These are phyloP conservation scores for Fragaria vesca DNA, from an alignment of 306 rosid genomes.

Conservation along the genomic window DNA sequence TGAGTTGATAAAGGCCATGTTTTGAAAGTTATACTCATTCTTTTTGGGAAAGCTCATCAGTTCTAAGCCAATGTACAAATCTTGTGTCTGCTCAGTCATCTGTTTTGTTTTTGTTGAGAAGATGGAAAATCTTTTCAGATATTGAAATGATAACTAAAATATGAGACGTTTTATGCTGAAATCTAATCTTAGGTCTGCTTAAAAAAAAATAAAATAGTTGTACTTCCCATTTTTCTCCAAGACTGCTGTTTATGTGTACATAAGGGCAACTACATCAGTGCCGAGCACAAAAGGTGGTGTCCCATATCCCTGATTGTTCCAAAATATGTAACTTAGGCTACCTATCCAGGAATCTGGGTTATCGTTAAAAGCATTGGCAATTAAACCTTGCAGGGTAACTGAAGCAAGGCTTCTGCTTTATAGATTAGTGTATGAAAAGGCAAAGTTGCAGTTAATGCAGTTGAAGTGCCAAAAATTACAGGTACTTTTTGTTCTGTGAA, in stretches of 20 bases:
- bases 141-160: too few species aligned
- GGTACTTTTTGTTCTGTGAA: slow-evolving; percentile 32
- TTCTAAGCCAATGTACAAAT: too few species aligned
- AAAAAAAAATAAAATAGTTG: background rate
- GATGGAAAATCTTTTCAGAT: too few species aligned
- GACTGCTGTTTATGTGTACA: slow-evolving; percentile 35
- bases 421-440: slow-evolving; percentile 58
- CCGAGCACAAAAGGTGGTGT: slow-evolving; percentile 60
- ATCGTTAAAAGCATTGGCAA: slow-evolving; percentile 20
- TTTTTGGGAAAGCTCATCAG: too few species aligned
- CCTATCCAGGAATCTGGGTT: slow-evolving; percentile 22
- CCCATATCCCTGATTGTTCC: slow-evolving; percentile 15
- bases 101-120: too few species aligned
- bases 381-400: slow-evolving; percentile 49
- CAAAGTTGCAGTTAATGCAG: slow-evolving; percentile 60
- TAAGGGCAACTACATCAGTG: slow-evolving; percentile 35
- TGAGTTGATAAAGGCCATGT: too few species aligned
- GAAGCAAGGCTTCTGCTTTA: slow-evolving; percentile 55
- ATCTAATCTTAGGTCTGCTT: too few species aligned
- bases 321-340: slow-evolving; percentile 18
- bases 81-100: too few species aligned
- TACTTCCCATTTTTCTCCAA: slow-evolving; percentile 24
- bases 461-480: slow-evolving; percentile 54
- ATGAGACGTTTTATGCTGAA: too few species aligned
- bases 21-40: too few species aligned